Conservation (phyloP, 371 early-diverging fungal species). For the Mucor plumbeus region DNA sequence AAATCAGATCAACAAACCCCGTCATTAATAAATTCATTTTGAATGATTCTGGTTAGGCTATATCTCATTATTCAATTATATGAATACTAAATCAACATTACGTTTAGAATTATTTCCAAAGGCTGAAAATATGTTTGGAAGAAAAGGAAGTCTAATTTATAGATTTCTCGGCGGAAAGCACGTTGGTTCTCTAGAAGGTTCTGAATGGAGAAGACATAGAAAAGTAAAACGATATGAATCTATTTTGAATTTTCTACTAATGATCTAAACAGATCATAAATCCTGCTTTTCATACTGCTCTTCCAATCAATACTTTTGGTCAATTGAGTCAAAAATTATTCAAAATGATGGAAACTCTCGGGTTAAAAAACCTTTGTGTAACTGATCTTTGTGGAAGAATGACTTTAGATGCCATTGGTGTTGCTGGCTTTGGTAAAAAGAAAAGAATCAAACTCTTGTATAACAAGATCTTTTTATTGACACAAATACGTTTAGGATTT, state of each 20-base stretch:
- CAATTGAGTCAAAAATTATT: slow-evolving; percentile 10
- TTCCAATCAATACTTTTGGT: slow-evolving; percentile 23
- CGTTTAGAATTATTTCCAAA: slow-evolving; percentile 18
- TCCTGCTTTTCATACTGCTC: slow-evolving; percentile 23
- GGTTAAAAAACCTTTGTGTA: background rate
- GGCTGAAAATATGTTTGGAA: slow-evolving; percentile 2
- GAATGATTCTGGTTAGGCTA: slow-evolving; percentile 12
- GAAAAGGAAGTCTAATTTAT: background rate
- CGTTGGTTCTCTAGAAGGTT: slow-evolving; percentile 13
- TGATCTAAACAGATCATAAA: slow-evolving; percentile 9
- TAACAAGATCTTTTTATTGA: background rate
- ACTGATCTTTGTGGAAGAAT: slow-evolving; percentile 22
- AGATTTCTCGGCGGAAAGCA: slow-evolving; percentile 20
- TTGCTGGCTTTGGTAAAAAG: slow-evolving; percentile 31
- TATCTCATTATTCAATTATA: background rate
- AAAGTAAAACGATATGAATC: slow-evolving; percentile 6
- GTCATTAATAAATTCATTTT: slow-evolving; percentile 8
- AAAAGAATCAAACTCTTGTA: no score
- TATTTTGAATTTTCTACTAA: background rate
- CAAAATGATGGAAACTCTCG: slow-evolving; percentile 12
- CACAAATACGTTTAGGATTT: slow-evolving; percentile 3
- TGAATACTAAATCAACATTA: background rate
- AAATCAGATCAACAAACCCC: slow-evolving; percentile 16
- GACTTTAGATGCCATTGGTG: slow-evolving; percentile 35
- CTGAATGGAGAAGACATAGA: slow-evolving; percentile 23